Conservation (phyloP, 768 basidiomycete genomes). For the Auricularia sp. region DNA sequence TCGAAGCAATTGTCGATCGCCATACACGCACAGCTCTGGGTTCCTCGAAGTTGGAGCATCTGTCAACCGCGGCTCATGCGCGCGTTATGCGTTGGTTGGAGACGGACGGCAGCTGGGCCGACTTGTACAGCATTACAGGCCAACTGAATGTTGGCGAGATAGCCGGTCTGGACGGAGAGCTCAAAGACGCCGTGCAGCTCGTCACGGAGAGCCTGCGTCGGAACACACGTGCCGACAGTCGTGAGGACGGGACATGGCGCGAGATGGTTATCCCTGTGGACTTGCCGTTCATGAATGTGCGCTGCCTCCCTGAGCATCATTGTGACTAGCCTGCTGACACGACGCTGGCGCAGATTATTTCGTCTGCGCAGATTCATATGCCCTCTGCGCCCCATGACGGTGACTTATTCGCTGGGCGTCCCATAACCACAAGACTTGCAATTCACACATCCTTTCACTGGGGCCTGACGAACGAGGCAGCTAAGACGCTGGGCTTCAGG, state of each 20-base stretch:
- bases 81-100: constrained; percentile 31
- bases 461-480: constrained; percentile 32
- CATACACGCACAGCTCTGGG: constrained; percentile 5
- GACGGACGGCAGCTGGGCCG: constrained; percentile 55
- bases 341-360: constrained; percentile 38
- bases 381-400: constrained; percentile 32
- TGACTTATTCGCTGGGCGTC: constrained; percentile 77
- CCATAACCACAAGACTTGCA: constrained; percentile 56
- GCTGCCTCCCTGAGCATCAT: constrained; percentile 17
- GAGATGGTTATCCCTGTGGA: constrained; percentile 79
- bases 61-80: not conserved
- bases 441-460: constrained; percentile 73
- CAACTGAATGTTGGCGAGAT: constrained; percentile 49
- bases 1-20: constrained; percentile 29
- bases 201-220: constrained; percentile 25
- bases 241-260: constrained; percentile 46
- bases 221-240: constrained; percentile 24
- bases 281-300: constrained; percentile 68
- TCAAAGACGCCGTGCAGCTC: not conserved
- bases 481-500: constrained; percentile 33
- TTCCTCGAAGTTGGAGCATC: constrained; percentile 5
- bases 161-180: constrained; percentile 10
- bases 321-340: constrained; percentile 18
- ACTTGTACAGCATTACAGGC: constrained; percentile 59
- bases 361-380: constrained; percentile 45